These are phyloP conservation scores for Ceratopteris richardii DNA, from an alignment of 75 land plant genomes.

Conservation along the genomic window DNA sequence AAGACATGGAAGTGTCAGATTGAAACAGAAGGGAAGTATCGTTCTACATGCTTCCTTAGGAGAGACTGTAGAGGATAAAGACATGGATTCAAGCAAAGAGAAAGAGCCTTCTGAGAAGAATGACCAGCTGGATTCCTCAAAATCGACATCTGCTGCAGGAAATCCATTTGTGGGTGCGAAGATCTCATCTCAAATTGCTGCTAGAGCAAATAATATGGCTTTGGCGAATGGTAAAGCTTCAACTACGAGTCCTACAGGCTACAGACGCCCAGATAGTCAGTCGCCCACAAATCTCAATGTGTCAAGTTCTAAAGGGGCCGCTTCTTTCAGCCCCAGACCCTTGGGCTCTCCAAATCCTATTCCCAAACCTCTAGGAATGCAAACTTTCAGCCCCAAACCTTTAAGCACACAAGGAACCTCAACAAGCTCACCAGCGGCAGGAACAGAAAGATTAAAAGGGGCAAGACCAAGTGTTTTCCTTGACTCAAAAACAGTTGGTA, in stretches of 20 bases:
- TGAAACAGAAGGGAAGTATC: too few relatives aligned
- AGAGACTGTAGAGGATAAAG: not conserved
- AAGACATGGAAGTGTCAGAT: too few relatives aligned
- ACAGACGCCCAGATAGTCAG: too few relatives aligned
- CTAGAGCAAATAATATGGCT: not conserved
- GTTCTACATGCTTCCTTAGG: too few relatives aligned
- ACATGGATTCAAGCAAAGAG: not conserved
- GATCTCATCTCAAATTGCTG: conserved; percentile 26
- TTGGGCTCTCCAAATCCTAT: conserved; percentile 4
- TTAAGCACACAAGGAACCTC: conserved; percentile 9
- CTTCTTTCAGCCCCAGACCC: conserved; percentile 9
- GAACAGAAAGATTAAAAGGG: conserved; percentile 7
- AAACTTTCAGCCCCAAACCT: conserved; percentile 9
- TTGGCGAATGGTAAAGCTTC: not conserved
- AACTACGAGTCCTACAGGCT: not conserved
- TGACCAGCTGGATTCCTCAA: not conserved
- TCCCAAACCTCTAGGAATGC: not conserved
- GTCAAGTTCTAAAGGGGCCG: not conserved
- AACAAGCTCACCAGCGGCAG: conserved; percentile 13
- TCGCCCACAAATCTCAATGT: too few relatives aligned
- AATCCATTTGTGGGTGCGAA: conserved; percentile 23
- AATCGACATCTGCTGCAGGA: conserved; percentile 5
- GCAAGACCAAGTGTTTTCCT: conserved; percentile 8
- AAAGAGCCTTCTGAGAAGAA: not conserved
- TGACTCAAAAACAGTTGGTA: conserved; percentile 9